Percentiles rank a stretch among this genome's conserved stretches.
Conservation (phyloP, 2,329 filamentous ascomycete genomes). For the Epichloe hybrida region DNA sequence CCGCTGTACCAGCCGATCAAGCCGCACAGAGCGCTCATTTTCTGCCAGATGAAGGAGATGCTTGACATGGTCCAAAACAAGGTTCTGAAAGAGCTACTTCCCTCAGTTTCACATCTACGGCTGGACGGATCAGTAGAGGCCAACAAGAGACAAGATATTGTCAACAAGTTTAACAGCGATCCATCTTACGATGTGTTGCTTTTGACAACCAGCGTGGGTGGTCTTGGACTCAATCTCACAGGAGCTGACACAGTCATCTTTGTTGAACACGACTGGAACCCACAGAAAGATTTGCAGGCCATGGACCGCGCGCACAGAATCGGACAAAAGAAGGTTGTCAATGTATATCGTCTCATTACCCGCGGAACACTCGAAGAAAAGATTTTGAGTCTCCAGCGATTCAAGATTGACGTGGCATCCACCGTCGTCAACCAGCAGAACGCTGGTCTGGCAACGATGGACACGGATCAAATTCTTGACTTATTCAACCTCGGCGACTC, state of each 20-base stretch:
- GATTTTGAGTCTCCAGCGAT: slow-evolving; percentile 92
- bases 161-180: slow-evolving; percentile 97
- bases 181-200: slow-evolving; percentile 91
- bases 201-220: slow-evolving; percentile 88
- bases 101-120: slow-evolving; percentile 83
- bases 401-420: slow-evolving; percentile 97
- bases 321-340: slow-evolving; percentile 98
- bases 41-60: slow-evolving; percentile 99
- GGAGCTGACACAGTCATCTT: slow-evolving; percentile 98
- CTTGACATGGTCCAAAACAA: slow-evolving; percentile 96
- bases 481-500: slow-evolving; percentile 84
- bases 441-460: slow-evolving; percentile 85
- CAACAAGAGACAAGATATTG: slow-evolving; percentile 87
- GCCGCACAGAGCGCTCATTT: slow-evolving; percentile 87
- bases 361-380: slow-evolving; percentile 95
- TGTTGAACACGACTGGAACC: slow-evolving; percentile 99
- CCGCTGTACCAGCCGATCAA: slow-evolving; percentile 71
- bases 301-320: slow-evolving; percentile 99
- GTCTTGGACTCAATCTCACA: slow-evolving; percentile 85
- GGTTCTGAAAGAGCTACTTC: slow-evolving; percentile 81
- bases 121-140: slow-evolving; percentile 89
- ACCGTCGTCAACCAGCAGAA: slow-evolving; percentile 99
- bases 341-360: slow-evolving; percentile 94
- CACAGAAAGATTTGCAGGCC: slow-evolving; percentile 93
- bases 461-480: slow-evolving; percentile 95